Base-by-base conservation (phyloP, 352 stramenopile species). In the Elongisporangium undulatum region DNA sequence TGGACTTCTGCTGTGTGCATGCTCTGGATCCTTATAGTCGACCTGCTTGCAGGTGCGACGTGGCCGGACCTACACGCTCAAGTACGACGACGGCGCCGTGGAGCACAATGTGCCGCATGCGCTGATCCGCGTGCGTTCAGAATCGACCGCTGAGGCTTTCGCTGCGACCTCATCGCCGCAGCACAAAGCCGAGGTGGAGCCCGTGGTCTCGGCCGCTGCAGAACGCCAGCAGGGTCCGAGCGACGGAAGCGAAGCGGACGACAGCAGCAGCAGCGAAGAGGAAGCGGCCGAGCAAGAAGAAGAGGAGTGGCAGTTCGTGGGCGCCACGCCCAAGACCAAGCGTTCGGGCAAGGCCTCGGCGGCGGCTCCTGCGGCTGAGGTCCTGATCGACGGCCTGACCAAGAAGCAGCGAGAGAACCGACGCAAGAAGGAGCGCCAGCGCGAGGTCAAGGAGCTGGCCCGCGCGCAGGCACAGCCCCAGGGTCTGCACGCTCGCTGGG, bases 331-430 rank as follows among this genome's bases (percentile, higher is more conserved):
- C 13, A 69, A 57, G 48, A 61, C 56, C 53, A 59, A 49, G 7
- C 38, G 55, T 3, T n/a, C 29, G 24, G 5, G 15, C 20, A 45
- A 19, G 12, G 50, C 58, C 1, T 26, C 55, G 49, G 45, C 24
- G 8, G 61, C 53, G 22, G 55, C 62, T 41, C 49, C 50, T 24
- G 53, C 55, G 7, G 57, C 56, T 16, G 68, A 74, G 16, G 45
- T 50, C 0, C 59, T 77, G 21, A 64, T 75, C 9, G 82, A 81
- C 22, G 82, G 79, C 4, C 66, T 92, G 17, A 94, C 82, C 13
- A 94, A 94, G 67, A 75, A 80, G 34, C 84, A 94, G 68, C 82
- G 85, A 2, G 82, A 94, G 63, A 89, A 69, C 55, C 82, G 81
- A 26, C 85, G 85, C 53, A 89, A 90, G 64, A 89, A 87, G 51